These are phyloP conservation scores for Apocynum venetum DNA, from an alignment of 257 asterid genomes.

Conservation along the genomic window DNA sequence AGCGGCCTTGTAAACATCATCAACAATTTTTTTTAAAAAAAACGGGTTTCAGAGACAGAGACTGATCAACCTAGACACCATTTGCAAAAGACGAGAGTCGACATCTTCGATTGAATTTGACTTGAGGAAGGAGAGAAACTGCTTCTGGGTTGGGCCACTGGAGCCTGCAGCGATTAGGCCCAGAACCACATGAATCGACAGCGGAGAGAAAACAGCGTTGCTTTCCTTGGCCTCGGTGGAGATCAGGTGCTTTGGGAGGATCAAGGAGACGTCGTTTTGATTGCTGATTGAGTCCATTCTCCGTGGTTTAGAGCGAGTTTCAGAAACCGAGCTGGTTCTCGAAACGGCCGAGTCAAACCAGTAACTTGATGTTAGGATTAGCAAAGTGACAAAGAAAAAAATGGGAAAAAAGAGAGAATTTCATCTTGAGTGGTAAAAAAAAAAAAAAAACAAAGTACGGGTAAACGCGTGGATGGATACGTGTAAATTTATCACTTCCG, in stretches of 20 bases:
- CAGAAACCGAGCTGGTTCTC: too few relatives aligned
- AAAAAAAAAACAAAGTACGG: too few relatives aligned
- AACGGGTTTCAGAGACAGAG: slow-evolving; percentile 27
- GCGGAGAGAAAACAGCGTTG: slow-evolving; percentile 39
- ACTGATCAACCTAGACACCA: slow-evolving; percentile 43
- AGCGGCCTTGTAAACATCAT: slow-evolving; percentile 28
- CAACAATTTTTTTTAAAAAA: slow-evolving; percentile 24
- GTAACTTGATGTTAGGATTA: too few relatives aligned
- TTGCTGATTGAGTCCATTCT: slow-evolving; percentile 31
- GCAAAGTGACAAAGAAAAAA: too few relatives aligned
- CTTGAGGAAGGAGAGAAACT: slow-evolving; percentile 35
- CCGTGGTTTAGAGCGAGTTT: too few relatives aligned
- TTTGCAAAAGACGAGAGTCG: slow-evolving; percentile 28
- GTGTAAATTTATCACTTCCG: too few relatives aligned
- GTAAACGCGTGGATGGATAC: too few relatives aligned
- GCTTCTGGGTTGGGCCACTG: slow-evolving; percentile 26
- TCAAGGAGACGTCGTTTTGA: slow-evolving; percentile 29
- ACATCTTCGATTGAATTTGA: slow-evolving; percentile 25
- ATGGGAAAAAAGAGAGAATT: too few relatives aligned
- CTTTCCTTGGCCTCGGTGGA: slow-evolving; percentile 17
- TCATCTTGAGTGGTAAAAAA: too few relatives aligned
- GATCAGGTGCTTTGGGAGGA: slow-evolving; percentile 22
- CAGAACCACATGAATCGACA: slow-evolving; percentile 34
- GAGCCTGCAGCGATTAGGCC: slow-evolving; percentile 36
- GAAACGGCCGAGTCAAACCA: too few relatives aligned